Percentiles rank a stretch among this genome's conserved stretches.
phyloP scores from a whole-genome alignment of 768 basidiomycete genomes.

The Phylloporus sp. region DNA sequence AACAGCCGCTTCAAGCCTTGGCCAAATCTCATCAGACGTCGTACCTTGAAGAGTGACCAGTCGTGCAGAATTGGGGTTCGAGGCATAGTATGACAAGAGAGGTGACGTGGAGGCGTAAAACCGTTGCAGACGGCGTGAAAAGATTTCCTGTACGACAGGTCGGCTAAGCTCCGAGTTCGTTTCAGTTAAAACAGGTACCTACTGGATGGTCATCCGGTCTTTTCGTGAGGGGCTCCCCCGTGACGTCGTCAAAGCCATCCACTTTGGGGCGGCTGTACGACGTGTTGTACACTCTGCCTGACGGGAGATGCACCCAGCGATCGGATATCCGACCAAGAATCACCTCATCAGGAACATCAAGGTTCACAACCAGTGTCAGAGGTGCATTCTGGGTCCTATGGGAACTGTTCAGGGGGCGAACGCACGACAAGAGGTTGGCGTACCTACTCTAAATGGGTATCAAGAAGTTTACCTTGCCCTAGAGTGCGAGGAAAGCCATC shows the following conservation, averaged over 20 bases:
- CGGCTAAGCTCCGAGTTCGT: constrained; percentile 4
- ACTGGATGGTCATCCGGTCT: constrained; percentile 90
- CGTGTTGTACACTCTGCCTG: constrained; percentile 87
- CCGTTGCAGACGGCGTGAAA: constrained; percentile 66
- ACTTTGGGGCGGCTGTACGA: constrained; percentile 83
- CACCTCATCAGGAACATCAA: constrained; percentile 84
- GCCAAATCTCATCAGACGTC: constrained; percentile 91
- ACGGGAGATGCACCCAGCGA: constrained; percentile 84
- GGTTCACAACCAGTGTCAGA: constrained; percentile 77
- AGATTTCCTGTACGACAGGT: constrained; percentile 55
- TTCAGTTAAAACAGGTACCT: constrained; percentile 26
- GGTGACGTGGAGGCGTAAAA: constrained; percentile 83
- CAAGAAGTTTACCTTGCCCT: constrained; percentile 76
- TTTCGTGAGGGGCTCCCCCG: constrained; percentile 84
- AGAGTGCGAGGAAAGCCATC: constrained; percentile 92
- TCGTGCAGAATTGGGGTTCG: constrained; percentile 37
- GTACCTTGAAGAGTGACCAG: constrained; percentile 61
- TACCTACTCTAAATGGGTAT: constrained; percentile 66
- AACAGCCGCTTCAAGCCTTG: constrained; percentile 64
- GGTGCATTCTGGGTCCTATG: constrained; percentile 58
- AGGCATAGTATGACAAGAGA: constrained; percentile 67
- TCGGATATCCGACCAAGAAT: constrained; percentile 86
- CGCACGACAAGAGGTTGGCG: neutral
- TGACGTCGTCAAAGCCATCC: constrained; percentile 77
- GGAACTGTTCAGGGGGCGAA: neutral